A percentile compares a stretch with the other conserved stretches of the same genome.
These are phyloP conservation scores for Streptanthus diversifolius DNA, from an alignment of 345 rosid genomes.

Conservation along the genomic window DNA sequence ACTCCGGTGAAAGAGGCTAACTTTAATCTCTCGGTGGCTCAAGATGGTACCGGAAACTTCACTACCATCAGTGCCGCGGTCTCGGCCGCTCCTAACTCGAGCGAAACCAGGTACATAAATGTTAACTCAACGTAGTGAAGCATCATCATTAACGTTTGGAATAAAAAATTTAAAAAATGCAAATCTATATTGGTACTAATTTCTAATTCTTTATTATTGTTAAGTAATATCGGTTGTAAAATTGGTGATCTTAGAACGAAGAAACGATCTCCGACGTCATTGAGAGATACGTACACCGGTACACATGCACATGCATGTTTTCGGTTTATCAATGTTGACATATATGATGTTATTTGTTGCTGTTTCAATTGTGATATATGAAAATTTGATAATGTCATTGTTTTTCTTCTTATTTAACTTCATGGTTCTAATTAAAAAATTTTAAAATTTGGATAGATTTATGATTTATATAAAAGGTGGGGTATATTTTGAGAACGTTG, in stretches of 20 bases:
- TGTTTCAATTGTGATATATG: not conserved
- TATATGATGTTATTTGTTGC: not conserved
- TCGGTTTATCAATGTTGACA: not conserved
- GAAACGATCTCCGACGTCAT: not conserved
- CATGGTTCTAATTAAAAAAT: not conserved
- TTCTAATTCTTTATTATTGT: not conserved
- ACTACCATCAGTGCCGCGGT: conserved; percentile 60
- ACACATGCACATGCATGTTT: not conserved
- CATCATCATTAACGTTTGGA: not conserved
- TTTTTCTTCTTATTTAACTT: not conserved
- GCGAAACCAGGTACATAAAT: conserved; percentile 50
- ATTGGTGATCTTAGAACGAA: not conserved
- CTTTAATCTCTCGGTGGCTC: conserved; percentile 56
- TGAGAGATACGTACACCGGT: not conserved
- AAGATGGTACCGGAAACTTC: conserved; percentile 72
- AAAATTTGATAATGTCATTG: not conserved
- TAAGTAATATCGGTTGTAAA: not conserved
- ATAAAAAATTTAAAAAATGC: not conserved
- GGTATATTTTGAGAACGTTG: conserved; percentile 67
- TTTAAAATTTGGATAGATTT: conserved; percentile 37
- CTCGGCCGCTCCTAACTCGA: conserved; percentile 65
- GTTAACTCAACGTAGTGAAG: not conserved
- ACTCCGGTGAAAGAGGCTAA: conserved; percentile 32
- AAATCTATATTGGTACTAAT: not conserved
- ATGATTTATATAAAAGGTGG: conserved; percentile 81